Conservation (phyloP, 2,329 filamentous ascomycete species). For the Verticillium albo-atrum region DNA sequence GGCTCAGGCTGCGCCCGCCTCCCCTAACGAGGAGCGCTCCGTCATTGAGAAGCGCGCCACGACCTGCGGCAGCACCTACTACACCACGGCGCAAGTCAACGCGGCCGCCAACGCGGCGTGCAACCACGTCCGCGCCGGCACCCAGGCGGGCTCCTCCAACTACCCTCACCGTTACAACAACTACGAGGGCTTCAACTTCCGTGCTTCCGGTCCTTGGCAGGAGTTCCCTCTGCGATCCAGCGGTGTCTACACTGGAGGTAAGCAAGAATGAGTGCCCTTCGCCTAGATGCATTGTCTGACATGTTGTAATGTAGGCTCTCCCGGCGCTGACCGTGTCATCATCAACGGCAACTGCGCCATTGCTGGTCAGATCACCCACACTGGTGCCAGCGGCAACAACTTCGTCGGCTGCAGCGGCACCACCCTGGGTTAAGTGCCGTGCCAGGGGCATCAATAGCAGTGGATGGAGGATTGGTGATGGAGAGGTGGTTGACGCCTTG, state of each 20-base stretch:
- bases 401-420: conserved; percentile 55
- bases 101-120: conserved; percentile 48
- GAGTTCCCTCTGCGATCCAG: conserved; percentile 58
- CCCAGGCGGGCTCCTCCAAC: conserved; percentile 24
- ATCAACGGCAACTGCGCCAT: conserved; percentile 46
- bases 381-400: conserved; percentile 62
- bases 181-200: conserved; percentile 59
- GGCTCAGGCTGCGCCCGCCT: conserved; percentile 6
- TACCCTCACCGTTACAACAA: conserved; percentile 61
- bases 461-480: neutral
- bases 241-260: conserved; percentile 55
- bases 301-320: conserved; percentile 40
- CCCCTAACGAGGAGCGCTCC: conserved; percentile 25
- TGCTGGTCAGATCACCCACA: conserved; percentile 66
- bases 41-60: conserved; percentile 28
- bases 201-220: conserved; percentile 52
- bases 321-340: conserved; percentile 65
- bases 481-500: neutral
- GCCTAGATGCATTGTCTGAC: neutral
- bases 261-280: neutral
- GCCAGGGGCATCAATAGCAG: neutral
- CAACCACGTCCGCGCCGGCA: conserved; percentile 38
- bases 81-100: conserved; percentile 44
- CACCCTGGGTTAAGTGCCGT: neutral
- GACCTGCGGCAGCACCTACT: conserved; percentile 50